Evolutionary conservation across 306 rosid species (phyloP).

Genomic region (Delonix regia): DNA sequence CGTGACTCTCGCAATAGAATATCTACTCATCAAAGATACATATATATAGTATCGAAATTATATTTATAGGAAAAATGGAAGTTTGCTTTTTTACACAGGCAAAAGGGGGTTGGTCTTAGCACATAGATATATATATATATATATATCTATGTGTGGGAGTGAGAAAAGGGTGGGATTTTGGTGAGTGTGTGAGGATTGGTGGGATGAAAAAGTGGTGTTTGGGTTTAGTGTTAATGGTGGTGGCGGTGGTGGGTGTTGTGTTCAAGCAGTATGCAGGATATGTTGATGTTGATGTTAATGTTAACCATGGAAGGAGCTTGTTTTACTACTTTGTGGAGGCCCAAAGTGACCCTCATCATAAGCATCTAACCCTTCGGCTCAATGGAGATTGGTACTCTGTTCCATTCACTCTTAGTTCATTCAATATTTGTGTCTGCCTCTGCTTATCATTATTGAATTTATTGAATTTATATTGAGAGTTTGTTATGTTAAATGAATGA

Average conservation of each 20-base stretch:
- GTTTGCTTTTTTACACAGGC: conserved; percentile 22
- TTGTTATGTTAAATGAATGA: too few relatives aligned
- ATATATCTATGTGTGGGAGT: not conserved
- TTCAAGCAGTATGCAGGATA: conserved; percentile 76
- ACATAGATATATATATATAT: too few relatives aligned
- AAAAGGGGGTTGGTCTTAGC: not conserved
- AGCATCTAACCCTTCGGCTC: conserved; percentile 80
- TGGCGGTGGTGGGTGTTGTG: conserved; percentile 34
- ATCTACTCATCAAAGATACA: too few relatives aligned
- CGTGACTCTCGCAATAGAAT: conserved; percentile 36
- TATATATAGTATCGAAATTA: not conserved
- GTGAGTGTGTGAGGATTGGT: conserved; percentile 13
- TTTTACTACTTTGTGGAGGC: conserved; percentile 86
- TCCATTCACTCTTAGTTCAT: not conserved
- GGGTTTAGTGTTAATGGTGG: conserved; percentile 31
- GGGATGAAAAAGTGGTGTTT: conserved; percentile 48
- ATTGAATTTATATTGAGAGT: too few relatives aligned
- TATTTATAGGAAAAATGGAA: too few relatives aligned
- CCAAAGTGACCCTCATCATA: conserved; percentile 44
- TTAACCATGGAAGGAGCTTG: conserved; percentile 65
- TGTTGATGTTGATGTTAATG: conserved; percentile 74
- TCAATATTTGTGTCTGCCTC: too few relatives aligned
- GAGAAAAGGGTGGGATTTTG: not conserved
- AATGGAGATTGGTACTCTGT: conserved; percentile 67
- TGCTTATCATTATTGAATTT: too few relatives aligned